Evolutionary conservation across 305 asterid genomes (phyloP), one percentile per base, ranked within the genome.

Genomic region (Fraxinus velutina): DNA sequence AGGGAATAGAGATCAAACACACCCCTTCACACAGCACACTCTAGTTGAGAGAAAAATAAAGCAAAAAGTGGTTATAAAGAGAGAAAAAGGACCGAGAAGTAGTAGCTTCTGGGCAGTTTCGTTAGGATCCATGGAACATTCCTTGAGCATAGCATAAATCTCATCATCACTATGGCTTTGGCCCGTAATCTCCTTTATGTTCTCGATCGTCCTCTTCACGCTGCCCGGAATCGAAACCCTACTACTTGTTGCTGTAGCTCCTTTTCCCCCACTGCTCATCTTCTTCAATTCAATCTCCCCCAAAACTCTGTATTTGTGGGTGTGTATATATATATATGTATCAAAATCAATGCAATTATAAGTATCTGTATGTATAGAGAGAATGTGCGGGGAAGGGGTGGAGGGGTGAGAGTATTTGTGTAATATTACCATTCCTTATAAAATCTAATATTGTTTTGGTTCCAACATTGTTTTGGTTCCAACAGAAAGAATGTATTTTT

Each of bases 111-210:
- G 93, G 71, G 92, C 29, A 81, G 98, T 88, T 22, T 94, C 98
- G 86, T 94, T 93, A 85, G 98, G 98, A 93, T 94, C 98, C 98
- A 94, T 94, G 73, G 92, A 86, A 78, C 97, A 95, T 36, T 95
- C 99, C 88, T 89, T 90, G 27, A 95, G 97, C 97, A 88, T 91
- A 86, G 97, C 92, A 87, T 95, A 93, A 86, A 95, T 91, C 88
- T 95, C 99, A 81, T 95, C 97, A 1, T 95, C 99, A 79, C 91
- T 86, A 89, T 95, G 99, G 79, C 85, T 93, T 76, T 85, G 90
- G 13, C 98, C 95, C 47, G 97, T 89, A 90, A 92, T 88, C 91
- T 95, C 99, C 88, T 91, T 92, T 30, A 95, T 90, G 86, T 90
- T 87, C 86, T 88, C 92, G 90, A 95, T 93, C 92, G 78, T 91